Conservation (phyloP, 2,329 filamentous ascomycete genomes). For the Rhynchosporium graminicola region DNA sequence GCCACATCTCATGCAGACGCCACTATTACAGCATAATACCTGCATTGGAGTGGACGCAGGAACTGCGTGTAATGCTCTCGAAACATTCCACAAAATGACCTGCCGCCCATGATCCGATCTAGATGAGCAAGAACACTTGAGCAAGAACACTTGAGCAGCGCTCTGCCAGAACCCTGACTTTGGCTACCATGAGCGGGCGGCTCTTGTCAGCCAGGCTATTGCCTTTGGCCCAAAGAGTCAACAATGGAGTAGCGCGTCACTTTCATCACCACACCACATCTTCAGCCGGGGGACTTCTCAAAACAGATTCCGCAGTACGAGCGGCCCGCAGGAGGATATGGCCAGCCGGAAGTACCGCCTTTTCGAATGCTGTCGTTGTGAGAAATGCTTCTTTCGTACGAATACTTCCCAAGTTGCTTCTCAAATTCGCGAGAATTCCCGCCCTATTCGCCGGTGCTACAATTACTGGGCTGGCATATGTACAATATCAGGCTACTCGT, state of each 20-base stretch:
- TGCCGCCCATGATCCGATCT: slow-evolving; percentile 17
- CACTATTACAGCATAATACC: slow-evolving; percentile 6
- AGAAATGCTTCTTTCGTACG: slow-evolving; percentile 66
- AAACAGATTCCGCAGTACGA: slow-evolving; percentile 63
- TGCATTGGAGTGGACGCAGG: not conserved
- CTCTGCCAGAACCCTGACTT: slow-evolving; percentile 23
- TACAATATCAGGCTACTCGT: slow-evolving; percentile 95
- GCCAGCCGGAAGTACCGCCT: slow-evolving; percentile 74
- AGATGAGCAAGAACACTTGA: slow-evolving; percentile 29
- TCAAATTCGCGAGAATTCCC: slow-evolving; percentile 85
- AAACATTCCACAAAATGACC: slow-evolving; percentile 18
- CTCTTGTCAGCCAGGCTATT: slow-evolving; percentile 73
- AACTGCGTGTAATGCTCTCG: not conserved
- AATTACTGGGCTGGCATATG: slow-evolving; percentile 83
- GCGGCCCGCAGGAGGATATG: slow-evolving; percentile 66
- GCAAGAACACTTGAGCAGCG: slow-evolving; percentile 19
- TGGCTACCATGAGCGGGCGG: slow-evolving; percentile 46
- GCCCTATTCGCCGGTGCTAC: slow-evolving; percentile 90
- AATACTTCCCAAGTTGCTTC: slow-evolving; percentile 79
- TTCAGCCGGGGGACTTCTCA: slow-evolving; percentile 68
- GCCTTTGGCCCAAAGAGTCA: slow-evolving; percentile 64
- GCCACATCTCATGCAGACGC: slow-evolving; percentile 32
- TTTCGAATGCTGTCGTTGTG: slow-evolving; percentile 74
- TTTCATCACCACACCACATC: slow-evolving; percentile 58
- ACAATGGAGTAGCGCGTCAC: slow-evolving; percentile 58